phyloP scores from a whole-genome alignment of 2,329 filamentous ascomycete species.

The Epichloe sp. region DNA sequence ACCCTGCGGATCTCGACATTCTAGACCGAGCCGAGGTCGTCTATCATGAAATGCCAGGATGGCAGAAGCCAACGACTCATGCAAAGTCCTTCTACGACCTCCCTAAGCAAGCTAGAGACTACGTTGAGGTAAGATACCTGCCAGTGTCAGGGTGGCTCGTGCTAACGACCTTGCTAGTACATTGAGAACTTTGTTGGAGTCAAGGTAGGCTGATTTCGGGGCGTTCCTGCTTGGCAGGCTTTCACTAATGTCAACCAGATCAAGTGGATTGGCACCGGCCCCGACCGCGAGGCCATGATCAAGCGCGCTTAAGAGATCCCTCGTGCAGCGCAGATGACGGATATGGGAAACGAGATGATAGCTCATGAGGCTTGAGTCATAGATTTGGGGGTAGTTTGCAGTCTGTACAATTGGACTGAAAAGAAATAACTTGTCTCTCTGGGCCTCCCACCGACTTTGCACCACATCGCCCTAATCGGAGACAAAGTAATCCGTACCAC shows the following conservation, averaged over 20 bases:
- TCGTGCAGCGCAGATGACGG: neutral
- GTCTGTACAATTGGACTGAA: no score
- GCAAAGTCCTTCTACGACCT: conserved; percentile 48
- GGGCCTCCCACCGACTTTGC: no score
- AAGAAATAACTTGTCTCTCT: no score
- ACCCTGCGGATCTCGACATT: conserved; percentile 48
- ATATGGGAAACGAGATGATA: neutral
- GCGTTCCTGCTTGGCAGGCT: conserved; percentile 5
- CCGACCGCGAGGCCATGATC: conserved; percentile 52
- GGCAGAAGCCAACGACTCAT: conserved; percentile 51
- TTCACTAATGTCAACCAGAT: conserved; percentile 22
- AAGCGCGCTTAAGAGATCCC: conserved; percentile 10
- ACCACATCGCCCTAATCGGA: no score
- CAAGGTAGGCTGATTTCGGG: conserved; percentile 21
- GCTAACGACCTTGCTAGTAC: conserved; percentile 21
- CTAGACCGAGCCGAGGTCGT: conserved; percentile 48
- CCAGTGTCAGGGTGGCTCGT: conserved; percentile 1
- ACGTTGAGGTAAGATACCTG: conserved; percentile 35
- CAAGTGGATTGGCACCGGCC: conserved; percentile 51
- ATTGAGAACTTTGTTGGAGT: conserved; percentile 23
- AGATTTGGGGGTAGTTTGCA: no score
- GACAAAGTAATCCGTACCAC: no score
- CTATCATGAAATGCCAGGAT: conserved; percentile 57
- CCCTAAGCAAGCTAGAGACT: conserved; percentile 49
- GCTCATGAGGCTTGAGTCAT: no score